Percentiles rank a stretch among this genome's conserved stretches.
phyloP scores from a whole-genome alignment of 768 basidiomycete genomes.

The Candolleomyces aberdarensis region DNA sequence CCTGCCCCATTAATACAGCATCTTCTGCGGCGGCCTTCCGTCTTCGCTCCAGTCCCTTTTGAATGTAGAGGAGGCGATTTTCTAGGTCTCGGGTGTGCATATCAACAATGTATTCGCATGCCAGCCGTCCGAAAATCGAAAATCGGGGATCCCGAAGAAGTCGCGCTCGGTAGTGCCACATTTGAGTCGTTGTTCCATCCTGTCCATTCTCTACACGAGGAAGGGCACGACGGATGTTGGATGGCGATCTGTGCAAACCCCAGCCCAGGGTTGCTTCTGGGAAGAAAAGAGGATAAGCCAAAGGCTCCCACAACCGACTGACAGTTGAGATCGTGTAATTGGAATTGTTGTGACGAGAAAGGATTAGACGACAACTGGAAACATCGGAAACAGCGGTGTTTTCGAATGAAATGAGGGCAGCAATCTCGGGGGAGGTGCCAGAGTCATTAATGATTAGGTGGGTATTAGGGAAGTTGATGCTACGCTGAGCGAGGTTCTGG shows the following conservation, averaged over 20 bases:
- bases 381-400: constrained; percentile 15
- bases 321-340: constrained; percentile 20
- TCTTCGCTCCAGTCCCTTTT: constrained; percentile 20
- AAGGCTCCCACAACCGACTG: constrained; percentile 33
- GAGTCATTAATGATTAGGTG: constrained; percentile 18
- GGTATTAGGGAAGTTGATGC: neutral
- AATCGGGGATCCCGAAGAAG: constrained; percentile 30
- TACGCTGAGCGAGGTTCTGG: neutral
- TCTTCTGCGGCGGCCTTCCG: constrained; percentile 15
- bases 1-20: constrained; percentile 25
- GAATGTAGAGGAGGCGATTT: constrained; percentile 28
- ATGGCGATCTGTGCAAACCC: constrained; percentile 15
- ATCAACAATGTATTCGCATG: constrained; percentile 33
- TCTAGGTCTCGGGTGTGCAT: constrained; percentile 36
- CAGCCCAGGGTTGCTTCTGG: constrained; percentile 33
- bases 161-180: constrained; percentile 28
- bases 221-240: neutral
- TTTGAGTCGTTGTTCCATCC: constrained; percentile 24
- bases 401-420: constrained; percentile 17
- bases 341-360: constrained; percentile 1
- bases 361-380: constrained; percentile 12
- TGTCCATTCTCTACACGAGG: neutral
- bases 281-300: constrained; percentile 35
- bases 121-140: constrained; percentile 28
- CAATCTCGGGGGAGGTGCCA: constrained; percentile 21